phyloP scores from a whole-genome alignment of 2,329 filamentous ascomycete species.

The Colletotrichum destructivum region DNA sequence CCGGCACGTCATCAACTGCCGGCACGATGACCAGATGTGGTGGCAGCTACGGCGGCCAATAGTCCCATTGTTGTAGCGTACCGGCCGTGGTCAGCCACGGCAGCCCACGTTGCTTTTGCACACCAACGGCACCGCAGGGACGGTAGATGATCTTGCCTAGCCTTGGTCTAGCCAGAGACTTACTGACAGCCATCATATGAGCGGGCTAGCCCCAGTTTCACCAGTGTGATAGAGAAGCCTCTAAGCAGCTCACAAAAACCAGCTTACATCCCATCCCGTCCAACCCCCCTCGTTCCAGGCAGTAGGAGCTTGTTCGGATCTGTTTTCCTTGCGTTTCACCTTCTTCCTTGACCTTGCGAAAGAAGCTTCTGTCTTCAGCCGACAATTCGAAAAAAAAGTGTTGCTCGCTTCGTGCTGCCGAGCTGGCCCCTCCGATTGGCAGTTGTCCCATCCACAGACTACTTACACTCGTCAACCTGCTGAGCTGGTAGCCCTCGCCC shows the following conservation, averaged over 20 bases:
- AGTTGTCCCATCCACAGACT: background rate
- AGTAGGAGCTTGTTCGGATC: conserved; percentile 3
- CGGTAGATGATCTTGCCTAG: conserved; percentile 36
- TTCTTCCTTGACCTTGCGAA: conserved; percentile 31
- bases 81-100: conserved; percentile 16
- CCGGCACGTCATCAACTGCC: conserved; percentile 35
- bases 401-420: conserved; percentile 25
- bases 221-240: conserved; percentile 36
- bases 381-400: background rate
- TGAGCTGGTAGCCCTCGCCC: conserved; percentile 10
- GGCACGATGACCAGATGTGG: conserved; percentile 33
- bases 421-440: conserved; percentile 21
- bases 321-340: conserved; percentile 35
- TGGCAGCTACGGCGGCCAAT: conserved; percentile 41
- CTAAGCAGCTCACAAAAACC: conserved; percentile 39
- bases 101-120: conserved; percentile 41
- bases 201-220: conserved; percentile 42
- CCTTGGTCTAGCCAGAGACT: conserved; percentile 27
- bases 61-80: conserved; percentile 37
- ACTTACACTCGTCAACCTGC: conserved; percentile 26
- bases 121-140: conserved; percentile 39
- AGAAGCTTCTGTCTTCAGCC: conserved; percentile 15
- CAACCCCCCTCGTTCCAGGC: background rate
- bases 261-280: conserved; percentile 33
- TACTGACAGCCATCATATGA: conserved; percentile 41